A percentile compares a stretch with the other conserved stretches of the same genome.
Evolutionary conservation across 1,284 basidiomycete species (phyloP).

Genomic region (Tilletia setariae): DNA sequence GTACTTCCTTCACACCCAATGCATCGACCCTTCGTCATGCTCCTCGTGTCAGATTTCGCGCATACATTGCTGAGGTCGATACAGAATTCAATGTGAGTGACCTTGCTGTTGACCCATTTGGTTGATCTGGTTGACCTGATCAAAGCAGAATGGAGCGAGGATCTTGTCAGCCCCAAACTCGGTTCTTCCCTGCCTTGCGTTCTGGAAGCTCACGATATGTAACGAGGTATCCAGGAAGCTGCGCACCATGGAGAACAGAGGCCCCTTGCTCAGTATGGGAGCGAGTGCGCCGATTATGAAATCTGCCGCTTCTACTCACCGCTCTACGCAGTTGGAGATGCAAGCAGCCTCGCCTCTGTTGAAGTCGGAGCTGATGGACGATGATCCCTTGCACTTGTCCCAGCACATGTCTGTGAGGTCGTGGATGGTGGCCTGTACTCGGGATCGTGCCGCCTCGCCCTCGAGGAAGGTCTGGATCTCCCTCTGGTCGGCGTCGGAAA

Average conservation of each 20-base stretch:
- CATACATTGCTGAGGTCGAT: too few species aligned
- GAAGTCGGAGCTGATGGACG: constrained; percentile 78
- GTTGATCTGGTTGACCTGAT: constrained; percentile 58
- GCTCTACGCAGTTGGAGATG: constrained; percentile 82
- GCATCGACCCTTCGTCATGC: too few species aligned
- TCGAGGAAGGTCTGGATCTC: constrained; percentile 81
- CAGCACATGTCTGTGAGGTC: constrained; percentile 55
- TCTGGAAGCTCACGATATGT: constrained; percentile 38
- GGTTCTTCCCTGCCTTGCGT: too few species aligned
- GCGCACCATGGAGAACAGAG: not conserved
- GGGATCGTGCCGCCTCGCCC: constrained; percentile 79
- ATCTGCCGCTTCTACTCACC: constrained; percentile 19
- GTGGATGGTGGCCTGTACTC: constrained; percentile 64
- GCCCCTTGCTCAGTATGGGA: not conserved
- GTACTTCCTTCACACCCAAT: too few species aligned
- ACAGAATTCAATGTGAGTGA: constrained; percentile 15
- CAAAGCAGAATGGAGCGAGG: not conserved
- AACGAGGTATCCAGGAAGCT: constrained; percentile 86
- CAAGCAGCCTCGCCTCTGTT: constrained; percentile 78
- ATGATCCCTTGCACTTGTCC: constrained; percentile 71
- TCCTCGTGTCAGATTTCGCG: too few species aligned
- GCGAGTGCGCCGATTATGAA: not conserved
- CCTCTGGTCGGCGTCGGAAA: constrained; percentile 7
- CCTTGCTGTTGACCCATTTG: constrained; percentile 64
- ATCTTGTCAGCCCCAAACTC: not conserved